These are phyloP conservation scores for Nissolia schottii DNA, from an alignment of 306 rosid genomes.

Conservation along the genomic window DNA sequence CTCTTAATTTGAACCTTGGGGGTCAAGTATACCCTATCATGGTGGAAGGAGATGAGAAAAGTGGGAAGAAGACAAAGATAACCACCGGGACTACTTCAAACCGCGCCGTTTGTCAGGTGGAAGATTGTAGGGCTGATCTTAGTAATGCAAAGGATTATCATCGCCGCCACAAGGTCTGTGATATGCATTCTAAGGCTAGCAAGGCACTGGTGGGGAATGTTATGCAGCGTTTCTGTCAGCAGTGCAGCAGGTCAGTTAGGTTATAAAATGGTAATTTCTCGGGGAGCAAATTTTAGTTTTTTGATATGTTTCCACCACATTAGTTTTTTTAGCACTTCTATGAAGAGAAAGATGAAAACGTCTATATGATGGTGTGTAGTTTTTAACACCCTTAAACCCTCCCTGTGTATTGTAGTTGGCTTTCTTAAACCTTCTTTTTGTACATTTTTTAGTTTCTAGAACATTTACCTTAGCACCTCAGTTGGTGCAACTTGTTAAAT, in stretches of 20 bases:
- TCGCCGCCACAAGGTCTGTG: slow-evolving; percentile 86
- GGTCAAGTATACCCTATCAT: slow-evolving; percentile 59
- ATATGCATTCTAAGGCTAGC: no score
- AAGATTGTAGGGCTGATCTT: slow-evolving; percentile 86
- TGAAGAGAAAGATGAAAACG: slow-evolving; percentile 1
- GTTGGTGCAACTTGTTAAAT: slow-evolving; percentile 28
- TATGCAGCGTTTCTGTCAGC: no score
- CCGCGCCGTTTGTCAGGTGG: slow-evolving; percentile 89
- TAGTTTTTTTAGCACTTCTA: neutral
- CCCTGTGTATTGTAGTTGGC: neutral
- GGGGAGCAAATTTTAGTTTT: neutral
- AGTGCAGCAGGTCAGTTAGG: slow-evolving; percentile 88
- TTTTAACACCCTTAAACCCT: neutral
- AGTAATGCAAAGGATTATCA: slow-evolving; percentile 78
- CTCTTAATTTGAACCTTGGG: slow-evolving; percentile 67
- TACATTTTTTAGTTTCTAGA: slow-evolving; percentile 5
- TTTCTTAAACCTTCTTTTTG: neutral
- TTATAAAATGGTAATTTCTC: slow-evolving; percentile 17
- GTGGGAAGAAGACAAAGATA: slow-evolving; percentile 76
- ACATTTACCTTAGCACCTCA: slow-evolving; percentile 17
- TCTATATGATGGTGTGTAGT: neutral
- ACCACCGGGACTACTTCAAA: slow-evolving; percentile 47
- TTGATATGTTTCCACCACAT: neutral
- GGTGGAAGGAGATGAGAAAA: slow-evolving; percentile 56
- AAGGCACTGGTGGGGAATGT: no score